These are phyloP conservation scores for Pythium guiyangense DNA, from an alignment of 352 stramenopile species.

Conservation along the genomic window DNA sequence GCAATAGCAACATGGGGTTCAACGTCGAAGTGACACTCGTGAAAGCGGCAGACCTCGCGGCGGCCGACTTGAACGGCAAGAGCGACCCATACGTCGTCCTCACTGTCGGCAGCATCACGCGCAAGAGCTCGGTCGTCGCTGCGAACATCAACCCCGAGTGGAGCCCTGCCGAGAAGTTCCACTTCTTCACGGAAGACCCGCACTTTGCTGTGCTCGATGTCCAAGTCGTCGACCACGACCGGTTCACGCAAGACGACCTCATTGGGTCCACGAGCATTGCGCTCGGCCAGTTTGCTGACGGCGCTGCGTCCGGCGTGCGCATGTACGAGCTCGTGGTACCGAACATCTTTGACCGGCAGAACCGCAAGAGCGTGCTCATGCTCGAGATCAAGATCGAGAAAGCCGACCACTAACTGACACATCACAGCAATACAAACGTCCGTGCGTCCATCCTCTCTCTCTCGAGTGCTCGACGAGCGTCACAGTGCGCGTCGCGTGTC, in stretches of 20 bases:
- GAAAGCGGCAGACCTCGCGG: conserved; percentile 61
- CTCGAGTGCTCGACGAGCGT: too few relatives aligned
- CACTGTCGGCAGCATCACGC: conserved; percentile 54
- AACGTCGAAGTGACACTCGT: conserved; percentile 65
- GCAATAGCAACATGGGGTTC: conserved; percentile 27
- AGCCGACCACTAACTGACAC: conserved; percentile 23
- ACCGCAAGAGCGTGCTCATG: conserved; percentile 65
- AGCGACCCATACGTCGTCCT: conserved; percentile 82
- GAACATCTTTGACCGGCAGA: conserved; percentile 46
- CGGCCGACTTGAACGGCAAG: conserved; percentile 81
- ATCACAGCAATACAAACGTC: background rate
- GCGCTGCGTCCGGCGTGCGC: conserved; percentile 32
- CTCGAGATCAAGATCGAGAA: conserved; percentile 71
- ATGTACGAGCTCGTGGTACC: conserved; percentile 66
- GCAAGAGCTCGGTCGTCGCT: conserved; percentile 60
- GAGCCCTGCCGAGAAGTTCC: conserved; percentile 58
- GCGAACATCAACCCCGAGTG: conserved; percentile 66
- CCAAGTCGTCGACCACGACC: conserved; percentile 69
- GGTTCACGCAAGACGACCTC: conserved; percentile 73
- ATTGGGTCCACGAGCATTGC: conserved; percentile 57
- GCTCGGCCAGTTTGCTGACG: conserved; percentile 44
- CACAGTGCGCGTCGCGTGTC: too few relatives aligned
- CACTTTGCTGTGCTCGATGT: conserved; percentile 50
- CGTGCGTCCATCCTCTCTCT: too few relatives aligned
- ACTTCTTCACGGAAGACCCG: conserved; percentile 59